Evolutionary conservation across 208 protist genomes (phyloP), one percentile per base, ranked within the genome.

Genomic region (Trypanosoma cruzi): DNA sequence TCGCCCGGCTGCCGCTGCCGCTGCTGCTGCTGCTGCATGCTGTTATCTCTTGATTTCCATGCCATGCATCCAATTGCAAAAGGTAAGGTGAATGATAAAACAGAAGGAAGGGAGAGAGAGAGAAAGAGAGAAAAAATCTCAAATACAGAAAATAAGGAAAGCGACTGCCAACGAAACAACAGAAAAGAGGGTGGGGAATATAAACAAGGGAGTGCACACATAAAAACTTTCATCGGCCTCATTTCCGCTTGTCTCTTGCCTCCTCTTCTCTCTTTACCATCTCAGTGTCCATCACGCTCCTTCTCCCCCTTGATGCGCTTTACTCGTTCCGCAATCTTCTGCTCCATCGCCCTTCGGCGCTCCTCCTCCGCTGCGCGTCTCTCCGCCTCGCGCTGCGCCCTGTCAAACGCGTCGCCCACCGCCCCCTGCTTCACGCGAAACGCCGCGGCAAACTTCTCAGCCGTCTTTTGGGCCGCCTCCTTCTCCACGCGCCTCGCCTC

Each of bases 371-470:
- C 57, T 10, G 54, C 65, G 16, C 70, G 72, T 62, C 58, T 40
- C 58, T 85, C 82, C 37, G 80, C 84, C 55, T 91, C 86, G 40
- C 84, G 75, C 29, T 80, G 72, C 0, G 62, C 55, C 29, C 85
- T 68, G 54, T 93, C 84, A 75, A 95, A 93, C 14, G 86, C 66
- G 64, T 80, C 71, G 0, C 63, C 64, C 10, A 70, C 24, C n/a
- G 48, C 55, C 4, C 72, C 52, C 1, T 57, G 29, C 68, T 79
- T 78, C 28, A 94, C 85, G 13, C 73, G 70, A 67, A 96, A 92
- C 8, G 88, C 87, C 13, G 75, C 72, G 4, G 90, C 90, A 64
- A 96, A 96, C 32, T 74, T 74, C 64, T 89, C 82, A 2, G 88
- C 87, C 0, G 80, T 83, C 69, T 93, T 96, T 22, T 71, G 71